phyloP scores from a whole-genome alignment of 177 flowering plant genomes.

The Tripterygium wilfordii region DNA sequence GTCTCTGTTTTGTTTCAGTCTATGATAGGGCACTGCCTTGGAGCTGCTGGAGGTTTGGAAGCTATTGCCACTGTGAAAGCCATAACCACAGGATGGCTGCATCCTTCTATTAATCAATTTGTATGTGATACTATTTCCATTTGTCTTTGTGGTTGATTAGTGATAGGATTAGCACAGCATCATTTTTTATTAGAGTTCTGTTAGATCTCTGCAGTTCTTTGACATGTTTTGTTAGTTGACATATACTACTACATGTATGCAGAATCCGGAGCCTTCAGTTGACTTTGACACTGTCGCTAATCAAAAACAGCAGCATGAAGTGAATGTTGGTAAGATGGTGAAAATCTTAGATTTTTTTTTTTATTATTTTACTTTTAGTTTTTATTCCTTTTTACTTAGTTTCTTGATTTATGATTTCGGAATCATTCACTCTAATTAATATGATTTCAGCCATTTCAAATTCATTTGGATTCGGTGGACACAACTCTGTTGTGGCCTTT shows the following conservation, averaged over 20 bases:
- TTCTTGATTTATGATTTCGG: not conserved
- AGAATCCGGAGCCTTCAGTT: conserved; percentile 84
- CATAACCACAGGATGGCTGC: conserved; percentile 87
- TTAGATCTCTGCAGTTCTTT: too few relatives aligned
- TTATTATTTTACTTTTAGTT: too few relatives aligned
- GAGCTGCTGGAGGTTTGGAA: conserved; percentile 94
- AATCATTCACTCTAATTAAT: not conserved
- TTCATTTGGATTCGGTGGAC: conserved; percentile 77
- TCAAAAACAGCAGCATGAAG: conserved; percentile 76
- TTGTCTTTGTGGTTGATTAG: not conserved
- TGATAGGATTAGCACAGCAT: too few relatives aligned
- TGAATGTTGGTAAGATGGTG: conserved; percentile 81
- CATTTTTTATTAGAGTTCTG: too few relatives aligned
- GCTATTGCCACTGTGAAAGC: conserved; percentile 91
- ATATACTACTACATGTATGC: conserved; percentile 11
- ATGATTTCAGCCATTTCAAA: conserved; percentile 54
- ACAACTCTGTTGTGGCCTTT: conserved; percentile 68
- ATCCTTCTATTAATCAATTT: conserved; percentile 85
- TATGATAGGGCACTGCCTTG: conserved; percentile 94
- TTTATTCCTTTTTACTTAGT: not conserved
- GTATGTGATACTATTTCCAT: conserved; percentile 32
- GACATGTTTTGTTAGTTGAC: too few relatives aligned
- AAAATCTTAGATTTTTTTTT: not conserved
- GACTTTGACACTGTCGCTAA: conserved; percentile 90
- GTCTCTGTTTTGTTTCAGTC: conserved; percentile 25